Evolutionary conservation across 2,329 filamentous ascomycete species (phyloP).

Genomic region (Monosporascus sp.): DNA sequence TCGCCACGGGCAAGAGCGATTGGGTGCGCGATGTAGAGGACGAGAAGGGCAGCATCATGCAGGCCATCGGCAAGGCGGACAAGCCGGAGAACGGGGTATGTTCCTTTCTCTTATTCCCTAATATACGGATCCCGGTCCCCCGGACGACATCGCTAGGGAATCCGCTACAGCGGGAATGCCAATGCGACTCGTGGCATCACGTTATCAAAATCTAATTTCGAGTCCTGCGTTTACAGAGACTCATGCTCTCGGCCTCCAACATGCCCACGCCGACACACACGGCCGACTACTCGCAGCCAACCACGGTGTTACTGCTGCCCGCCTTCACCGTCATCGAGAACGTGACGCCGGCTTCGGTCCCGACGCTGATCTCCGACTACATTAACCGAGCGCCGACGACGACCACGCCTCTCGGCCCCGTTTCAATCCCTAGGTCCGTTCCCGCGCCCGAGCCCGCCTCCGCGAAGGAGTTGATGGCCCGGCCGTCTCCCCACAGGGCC

Average conservation of each 20-base stretch:
- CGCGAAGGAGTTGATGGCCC: constrained; percentile 34
- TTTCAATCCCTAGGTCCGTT: constrained; percentile 31
- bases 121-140: too few relatives aligned
- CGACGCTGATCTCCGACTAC: constrained; percentile 64
- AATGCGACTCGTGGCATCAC: too few relatives aligned
- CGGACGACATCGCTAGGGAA: too few relatives aligned
- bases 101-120: constrained; percentile 9
- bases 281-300: constrained; percentile 60
- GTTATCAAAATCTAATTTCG: not conserved
- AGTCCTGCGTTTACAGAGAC: constrained; percentile 44
- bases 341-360: constrained; percentile 69
- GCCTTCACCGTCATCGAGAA: constrained; percentile 79
- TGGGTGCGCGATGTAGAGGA: constrained; percentile 88
- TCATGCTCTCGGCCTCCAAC: constrained; percentile 90
- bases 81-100: constrained; percentile 64
- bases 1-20: constrained; percentile 93
- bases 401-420: constrained; percentile 50
- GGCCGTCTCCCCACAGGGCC: constrained; percentile 73
- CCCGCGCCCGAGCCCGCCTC: constrained; percentile 25
- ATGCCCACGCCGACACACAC: constrained; percentile 72
- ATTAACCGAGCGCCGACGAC: constrained; percentile 71
- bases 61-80: constrained; percentile 57
- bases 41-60: constrained; percentile 81
- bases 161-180: too few relatives aligned
- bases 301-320: constrained; percentile 77